These are phyloP conservation scores for Hymenoscyphus repandus DNA, from an alignment of 2,329 filamentous ascomycete species.

Conservation along the genomic window DNA sequence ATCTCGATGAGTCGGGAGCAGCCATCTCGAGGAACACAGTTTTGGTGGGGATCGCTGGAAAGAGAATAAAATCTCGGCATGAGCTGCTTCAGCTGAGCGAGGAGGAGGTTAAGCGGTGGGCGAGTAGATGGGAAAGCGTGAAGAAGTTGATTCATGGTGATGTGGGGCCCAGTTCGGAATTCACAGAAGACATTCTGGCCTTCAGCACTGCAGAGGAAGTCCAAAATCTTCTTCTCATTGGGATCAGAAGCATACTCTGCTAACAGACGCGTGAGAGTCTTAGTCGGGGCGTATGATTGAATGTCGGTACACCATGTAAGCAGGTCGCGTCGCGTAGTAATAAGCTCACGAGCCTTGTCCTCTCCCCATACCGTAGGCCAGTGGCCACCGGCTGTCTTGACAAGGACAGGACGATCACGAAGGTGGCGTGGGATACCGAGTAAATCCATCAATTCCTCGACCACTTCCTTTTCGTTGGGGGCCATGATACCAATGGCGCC, in stretches of 20 bases:
- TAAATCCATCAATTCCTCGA: constrained; percentile 79
- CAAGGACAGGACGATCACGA: constrained; percentile 74
- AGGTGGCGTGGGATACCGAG: constrained; percentile 76
- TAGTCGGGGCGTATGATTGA: constrained; percentile 87
- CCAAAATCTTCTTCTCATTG: constrained; percentile 83
- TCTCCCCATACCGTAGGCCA: constrained; percentile 99
- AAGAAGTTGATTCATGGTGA: constrained; percentile 81
- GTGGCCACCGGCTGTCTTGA: constrained; percentile 74
- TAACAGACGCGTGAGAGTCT: constrained; percentile 76
- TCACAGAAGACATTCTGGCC: constrained; percentile 93
- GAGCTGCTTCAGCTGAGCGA: constrained; percentile 75
- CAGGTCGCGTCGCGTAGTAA: constrained; percentile 86
- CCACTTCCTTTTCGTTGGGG: constrained; percentile 70
- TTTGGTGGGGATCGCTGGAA: constrained; percentile 86
- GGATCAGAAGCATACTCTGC: constrained; percentile 77
- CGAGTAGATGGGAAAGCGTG: constrained; percentile 88
- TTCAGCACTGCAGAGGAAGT: constrained; percentile 81
- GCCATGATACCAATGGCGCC: constrained; percentile 92
- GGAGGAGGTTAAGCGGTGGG: constrained; percentile 76
- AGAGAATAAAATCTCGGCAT: constrained; percentile 99
- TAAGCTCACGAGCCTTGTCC: constrained; percentile 75
- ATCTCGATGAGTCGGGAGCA: constrained; percentile 85
- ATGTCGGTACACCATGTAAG: constrained; percentile 94
- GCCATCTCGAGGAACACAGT: constrained; percentile 25
- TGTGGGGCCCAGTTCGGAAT: constrained; percentile 80